Conservation (phyloP, 495 filamentous ascomycete genomes). For the Glutinoglossum americanum region DNA sequence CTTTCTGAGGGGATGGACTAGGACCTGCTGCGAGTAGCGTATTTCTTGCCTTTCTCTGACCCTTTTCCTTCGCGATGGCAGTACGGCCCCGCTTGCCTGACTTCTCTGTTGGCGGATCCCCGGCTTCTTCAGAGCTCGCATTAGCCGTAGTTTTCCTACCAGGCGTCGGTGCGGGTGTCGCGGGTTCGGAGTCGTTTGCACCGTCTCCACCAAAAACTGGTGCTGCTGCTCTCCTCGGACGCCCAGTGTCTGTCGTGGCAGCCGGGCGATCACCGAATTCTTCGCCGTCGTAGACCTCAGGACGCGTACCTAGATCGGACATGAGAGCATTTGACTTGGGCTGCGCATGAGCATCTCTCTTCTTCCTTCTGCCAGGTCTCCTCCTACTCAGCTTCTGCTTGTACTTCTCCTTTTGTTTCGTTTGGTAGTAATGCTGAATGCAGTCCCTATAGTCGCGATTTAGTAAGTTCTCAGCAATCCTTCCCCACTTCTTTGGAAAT, state of each 20-base stretch:
- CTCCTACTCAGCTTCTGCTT: conserved; percentile 60
- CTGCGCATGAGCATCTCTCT: conserved; percentile 15
- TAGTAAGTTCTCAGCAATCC: conserved; percentile 54
- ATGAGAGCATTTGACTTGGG: conserved; percentile 58
- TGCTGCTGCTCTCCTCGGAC: conserved; percentile 46
- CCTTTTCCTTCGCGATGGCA: conserved; percentile 11
- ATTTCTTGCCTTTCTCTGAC: conserved; percentile 12
- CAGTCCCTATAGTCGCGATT: conserved; percentile 62
- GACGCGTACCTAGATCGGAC: conserved; percentile 40
- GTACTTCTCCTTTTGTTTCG: conserved; percentile 68
- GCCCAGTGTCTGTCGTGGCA: conserved; percentile 40
- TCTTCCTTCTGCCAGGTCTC: conserved; percentile 24
- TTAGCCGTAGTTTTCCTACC: conserved; percentile 7
- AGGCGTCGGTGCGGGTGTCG: conserved; percentile 5
- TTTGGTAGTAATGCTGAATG: conserved; percentile 91
- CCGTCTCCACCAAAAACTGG: conserved; percentile 43
- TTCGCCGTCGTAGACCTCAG: conserved; percentile 25
- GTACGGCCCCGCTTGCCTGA: conserved; percentile 8
- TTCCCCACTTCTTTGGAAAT: conserved; percentile 78
- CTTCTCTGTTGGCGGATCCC: conserved; percentile 12
- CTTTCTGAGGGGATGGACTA: not conserved
- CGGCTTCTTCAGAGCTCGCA: conserved; percentile 7
- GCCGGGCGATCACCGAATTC: conserved; percentile 31
- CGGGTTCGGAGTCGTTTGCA: conserved; percentile 2
- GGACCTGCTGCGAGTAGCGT: not conserved